Evolutionary conservation across 768 basidiomycete species (phyloP).

Genomic region (Leccinum pellstonianum): DNA sequence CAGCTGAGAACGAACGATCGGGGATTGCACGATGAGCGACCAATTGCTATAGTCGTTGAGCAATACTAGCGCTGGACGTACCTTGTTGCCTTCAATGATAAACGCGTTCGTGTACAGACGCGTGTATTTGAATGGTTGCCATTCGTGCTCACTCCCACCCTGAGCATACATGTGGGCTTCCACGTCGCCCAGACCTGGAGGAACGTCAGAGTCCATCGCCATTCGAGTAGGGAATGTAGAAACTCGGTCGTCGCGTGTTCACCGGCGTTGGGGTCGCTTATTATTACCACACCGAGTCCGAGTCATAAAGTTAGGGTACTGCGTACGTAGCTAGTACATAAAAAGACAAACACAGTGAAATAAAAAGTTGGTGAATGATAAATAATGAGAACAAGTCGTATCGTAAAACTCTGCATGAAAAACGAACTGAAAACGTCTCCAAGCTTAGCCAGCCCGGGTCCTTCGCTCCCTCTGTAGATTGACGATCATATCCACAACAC

Average conservation of each 20-base stretch:
- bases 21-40: background rate
- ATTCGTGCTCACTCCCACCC: constrained; percentile 41
- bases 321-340: constrained; percentile 12
- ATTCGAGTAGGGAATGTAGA: constrained; percentile 6
- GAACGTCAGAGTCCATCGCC: constrained; percentile 22
- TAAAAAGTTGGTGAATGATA: background rate
- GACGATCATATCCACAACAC: constrained; percentile 70
- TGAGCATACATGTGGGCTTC: constrained; percentile 32
- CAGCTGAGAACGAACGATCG: constrained; percentile 52
- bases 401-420: background rate
- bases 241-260: background rate
- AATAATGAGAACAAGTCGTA: background rate
- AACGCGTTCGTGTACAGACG: constrained; percentile 72
- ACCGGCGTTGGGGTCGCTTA: background rate
- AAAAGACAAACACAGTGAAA: background rate
- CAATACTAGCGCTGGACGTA: constrained; percentile 16
- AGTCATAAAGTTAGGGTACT: background rate
- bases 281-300: background rate
- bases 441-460: constrained; percentile 14
- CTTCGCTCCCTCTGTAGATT: constrained; percentile 33
- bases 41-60: background rate
- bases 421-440: background rate
- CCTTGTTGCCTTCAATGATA: constrained; percentile 53
- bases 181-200: constrained; percentile 43
- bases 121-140: constrained; percentile 43